Evolutionary conservation across 2,329 filamentous ascomycete genomes (phyloP).

Genomic region (Epichloe gansuensis): DNA sequence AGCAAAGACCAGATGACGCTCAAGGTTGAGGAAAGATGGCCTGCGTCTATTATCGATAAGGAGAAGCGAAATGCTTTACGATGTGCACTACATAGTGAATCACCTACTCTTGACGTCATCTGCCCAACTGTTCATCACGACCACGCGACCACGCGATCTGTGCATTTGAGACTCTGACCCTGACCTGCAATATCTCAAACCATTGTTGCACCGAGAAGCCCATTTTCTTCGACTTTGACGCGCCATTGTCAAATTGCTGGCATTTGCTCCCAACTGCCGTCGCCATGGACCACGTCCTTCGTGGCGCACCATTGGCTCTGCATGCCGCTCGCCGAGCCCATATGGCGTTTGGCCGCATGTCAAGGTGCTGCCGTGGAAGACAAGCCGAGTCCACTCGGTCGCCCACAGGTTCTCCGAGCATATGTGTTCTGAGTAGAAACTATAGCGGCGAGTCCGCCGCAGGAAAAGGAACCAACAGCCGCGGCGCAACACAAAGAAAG

Average conservation of each 20-base stretch:
- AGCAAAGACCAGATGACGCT: no score
- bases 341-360: not conserved
- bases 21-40: no score
- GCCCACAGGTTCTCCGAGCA: not conserved
- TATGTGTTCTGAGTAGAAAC: not conserved
- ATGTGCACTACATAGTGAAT: not conserved
- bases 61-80: no score
- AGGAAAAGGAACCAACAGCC: not conserved
- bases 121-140: not conserved
- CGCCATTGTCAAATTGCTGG: not conserved
- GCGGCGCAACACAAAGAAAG: conserved; percentile 32
- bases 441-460: not conserved
- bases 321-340: not conserved
- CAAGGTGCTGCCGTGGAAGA: not conserved
- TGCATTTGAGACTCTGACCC: not conserved
- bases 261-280: not conserved
- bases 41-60: no score
- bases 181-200: no score
- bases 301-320: not conserved
- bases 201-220: no score
- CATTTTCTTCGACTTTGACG: not conserved
- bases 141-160: no score
- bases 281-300: conserved; percentile 1
- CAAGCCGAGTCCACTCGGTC: not conserved
- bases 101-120: not conserved